Evolutionary conservation across 139 green algal genomes (phyloP).

Genomic region (Chlorella vulgaris): DNA sequence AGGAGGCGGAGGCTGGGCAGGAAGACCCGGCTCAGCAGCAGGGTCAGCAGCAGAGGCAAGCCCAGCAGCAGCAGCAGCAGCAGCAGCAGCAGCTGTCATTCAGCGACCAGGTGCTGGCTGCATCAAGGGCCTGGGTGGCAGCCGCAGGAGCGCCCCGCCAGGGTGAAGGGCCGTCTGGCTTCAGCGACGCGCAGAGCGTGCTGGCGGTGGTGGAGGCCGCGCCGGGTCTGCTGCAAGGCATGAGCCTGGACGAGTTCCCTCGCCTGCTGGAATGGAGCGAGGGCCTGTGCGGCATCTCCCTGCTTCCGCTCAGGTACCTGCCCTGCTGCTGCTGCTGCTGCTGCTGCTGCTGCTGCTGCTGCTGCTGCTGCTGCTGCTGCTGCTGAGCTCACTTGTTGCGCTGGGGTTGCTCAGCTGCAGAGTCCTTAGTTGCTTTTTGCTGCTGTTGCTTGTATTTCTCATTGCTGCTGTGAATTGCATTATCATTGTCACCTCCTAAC

Average conservation of each 20-base stretch:
- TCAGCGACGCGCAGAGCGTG: not conserved
- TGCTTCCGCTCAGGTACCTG: conserved; percentile 37
- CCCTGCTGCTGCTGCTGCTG: no score
- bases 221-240: not conserved
- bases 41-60: not conserved
- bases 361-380: no score
- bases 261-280: conserved; percentile 32
- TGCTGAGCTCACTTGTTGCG: no score
- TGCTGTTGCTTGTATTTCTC: no score
- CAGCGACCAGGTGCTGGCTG: not conserved
- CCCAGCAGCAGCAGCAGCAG: no score
- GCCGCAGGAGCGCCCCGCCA: no score
- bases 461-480: no score
- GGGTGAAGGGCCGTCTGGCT: no score
- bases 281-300: conserved; percentile 21
- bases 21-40: not conserved
- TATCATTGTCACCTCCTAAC: no score
- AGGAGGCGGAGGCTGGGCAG: not conserved
- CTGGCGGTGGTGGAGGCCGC: not conserved
- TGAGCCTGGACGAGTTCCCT: conserved; percentile 32
- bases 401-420: no score
- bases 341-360: no score
- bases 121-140: not conserved
- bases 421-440: no score
- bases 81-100: conserved; percentile 5